phyloP scores from a whole-genome alignment of 331 rosid species.

The Erythrophleum ivorense region DNA sequence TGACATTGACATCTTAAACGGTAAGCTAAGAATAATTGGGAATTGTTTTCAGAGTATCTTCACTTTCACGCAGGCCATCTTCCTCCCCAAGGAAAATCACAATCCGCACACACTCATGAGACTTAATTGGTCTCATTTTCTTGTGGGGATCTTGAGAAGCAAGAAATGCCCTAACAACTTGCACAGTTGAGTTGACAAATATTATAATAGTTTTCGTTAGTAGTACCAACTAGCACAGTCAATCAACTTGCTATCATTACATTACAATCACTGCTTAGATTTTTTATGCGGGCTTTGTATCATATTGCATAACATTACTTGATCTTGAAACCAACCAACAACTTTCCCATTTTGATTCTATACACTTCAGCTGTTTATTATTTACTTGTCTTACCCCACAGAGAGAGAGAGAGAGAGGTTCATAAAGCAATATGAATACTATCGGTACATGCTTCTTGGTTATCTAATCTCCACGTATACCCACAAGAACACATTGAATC shows the following conservation, averaged over 20 bases:
- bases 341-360: conserved; percentile 16
- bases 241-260: conserved; percentile 29
- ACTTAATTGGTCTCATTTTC: not conserved
- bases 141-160: conserved; percentile 18
- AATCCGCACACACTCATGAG: not conserved
- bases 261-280: conserved; percentile 14
- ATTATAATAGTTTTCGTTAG: not conserved
- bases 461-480: not conserved
- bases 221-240: conserved; percentile 5
- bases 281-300: conserved; percentile 30
- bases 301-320: conserved; percentile 28
- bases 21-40: conserved; percentile 28
- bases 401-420: no score
- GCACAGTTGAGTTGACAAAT: conserved; percentile 27
- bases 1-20: conserved; percentile 35
- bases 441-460: not conserved
- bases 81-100: not conserved
- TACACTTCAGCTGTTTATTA: not conserved
- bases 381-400: no score
- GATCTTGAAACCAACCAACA: conserved; percentile 36
- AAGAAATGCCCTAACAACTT: conserved; percentile 35
- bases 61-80: not conserved
- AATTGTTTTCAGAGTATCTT: conserved; percentile 6
- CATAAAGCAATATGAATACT: not conserved
- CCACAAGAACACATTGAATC: not conserved